Percentiles rank a stretch among this genome's conserved stretches.
These are phyloP conservation scores for Hymenochaete sp. DNA, from an alignment of 1,284 basidiomycete species.

Conservation along the genomic window DNA sequence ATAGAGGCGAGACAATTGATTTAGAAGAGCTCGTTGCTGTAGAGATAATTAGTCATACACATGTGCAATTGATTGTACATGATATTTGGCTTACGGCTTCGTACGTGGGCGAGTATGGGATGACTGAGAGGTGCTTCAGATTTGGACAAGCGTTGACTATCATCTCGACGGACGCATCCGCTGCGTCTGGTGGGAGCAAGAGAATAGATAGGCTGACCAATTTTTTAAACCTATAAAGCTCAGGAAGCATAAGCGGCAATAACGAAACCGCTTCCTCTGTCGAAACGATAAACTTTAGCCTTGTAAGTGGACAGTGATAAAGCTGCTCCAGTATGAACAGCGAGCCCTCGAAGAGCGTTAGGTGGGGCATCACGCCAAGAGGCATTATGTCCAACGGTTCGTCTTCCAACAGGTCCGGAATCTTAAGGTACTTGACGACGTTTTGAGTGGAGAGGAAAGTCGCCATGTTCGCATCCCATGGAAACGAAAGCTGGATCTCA, in stretches of 20 bases:
- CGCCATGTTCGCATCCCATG: conserved; percentile 12
- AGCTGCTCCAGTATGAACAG: conserved; percentile 12
- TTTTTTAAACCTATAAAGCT: conserved; percentile 10
- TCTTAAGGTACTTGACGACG: conserved; percentile 2
- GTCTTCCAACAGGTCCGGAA: conserved; percentile 9
- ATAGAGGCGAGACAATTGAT: conserved; percentile 5
- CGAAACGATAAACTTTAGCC: conserved; percentile 13
- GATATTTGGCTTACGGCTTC: neutral
- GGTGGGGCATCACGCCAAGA: conserved; percentile 2
- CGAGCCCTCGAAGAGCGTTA: conserved; percentile 15
- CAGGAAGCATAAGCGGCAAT: conserved; percentile 11
- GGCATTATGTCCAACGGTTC: conserved; percentile 3
- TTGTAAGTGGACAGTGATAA: conserved; percentile 10
- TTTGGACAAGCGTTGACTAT: conserved; percentile 13
- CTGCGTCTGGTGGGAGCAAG: conserved; percentile 4
- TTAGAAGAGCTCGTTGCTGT: conserved; percentile 10
- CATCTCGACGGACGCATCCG: neutral
- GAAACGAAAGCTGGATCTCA: conserved; percentile 7
- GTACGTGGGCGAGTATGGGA: conserved; percentile 12
- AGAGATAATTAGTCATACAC: neutral
- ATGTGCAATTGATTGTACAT: neutral
- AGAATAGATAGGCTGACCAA: conserved; percentile 10
- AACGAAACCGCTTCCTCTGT: conserved; percentile 13
- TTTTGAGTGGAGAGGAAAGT: conserved; percentile 13
- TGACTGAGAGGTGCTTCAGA: conserved; percentile 12